A percentile compares a stretch with the other conserved stretches of the same genome.
These are phyloP conservation scores for Dissoconium aciculare DNA, from an alignment of 2,329 filamentous ascomycete species.

Conservation along the genomic window DNA sequence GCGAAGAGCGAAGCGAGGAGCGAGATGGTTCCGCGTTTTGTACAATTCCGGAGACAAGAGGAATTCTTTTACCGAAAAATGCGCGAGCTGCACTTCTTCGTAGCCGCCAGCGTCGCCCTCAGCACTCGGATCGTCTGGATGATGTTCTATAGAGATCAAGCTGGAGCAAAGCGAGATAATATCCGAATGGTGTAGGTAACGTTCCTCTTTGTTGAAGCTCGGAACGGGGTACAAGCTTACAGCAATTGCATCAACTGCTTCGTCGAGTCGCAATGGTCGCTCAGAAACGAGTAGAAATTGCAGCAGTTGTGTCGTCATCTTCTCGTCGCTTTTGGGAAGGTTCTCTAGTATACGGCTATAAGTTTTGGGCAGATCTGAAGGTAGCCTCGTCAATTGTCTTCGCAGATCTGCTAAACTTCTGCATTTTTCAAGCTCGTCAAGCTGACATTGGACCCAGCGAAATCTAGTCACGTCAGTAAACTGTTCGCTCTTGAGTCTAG, in stretches of 20 bases:
- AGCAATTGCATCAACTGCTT: neutral
- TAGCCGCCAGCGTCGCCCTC: neutral
- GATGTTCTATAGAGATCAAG: too few relatives aligned
- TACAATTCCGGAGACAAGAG: conserved; percentile 1
- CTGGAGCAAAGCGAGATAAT: too few relatives aligned
- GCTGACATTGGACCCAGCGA: conserved; percentile 6
- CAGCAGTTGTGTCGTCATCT: neutral
- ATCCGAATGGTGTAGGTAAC: too few relatives aligned
- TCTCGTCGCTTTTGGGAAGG: neutral
- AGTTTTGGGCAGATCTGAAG: neutral
- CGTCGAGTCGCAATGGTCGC: neutral
- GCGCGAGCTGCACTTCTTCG: neutral
- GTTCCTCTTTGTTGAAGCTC: too few relatives aligned
- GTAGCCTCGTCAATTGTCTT: neutral
- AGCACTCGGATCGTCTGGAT: too few relatives aligned
- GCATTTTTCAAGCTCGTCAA: too few relatives aligned
- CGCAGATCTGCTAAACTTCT: conserved; percentile 1
- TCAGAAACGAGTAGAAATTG: neutral
- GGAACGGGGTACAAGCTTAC: neutral
- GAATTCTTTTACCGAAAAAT: neutral
- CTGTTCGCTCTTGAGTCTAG: neutral
- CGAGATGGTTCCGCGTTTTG: neutral
- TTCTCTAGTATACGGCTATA: neutral
- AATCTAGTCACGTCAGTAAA: conserved; percentile 9
- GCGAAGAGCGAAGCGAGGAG: too few relatives aligned